phyloP scores from a whole-genome alignment of 2,329 filamentous ascomycete species.

The Penicillium sp. region DNA sequence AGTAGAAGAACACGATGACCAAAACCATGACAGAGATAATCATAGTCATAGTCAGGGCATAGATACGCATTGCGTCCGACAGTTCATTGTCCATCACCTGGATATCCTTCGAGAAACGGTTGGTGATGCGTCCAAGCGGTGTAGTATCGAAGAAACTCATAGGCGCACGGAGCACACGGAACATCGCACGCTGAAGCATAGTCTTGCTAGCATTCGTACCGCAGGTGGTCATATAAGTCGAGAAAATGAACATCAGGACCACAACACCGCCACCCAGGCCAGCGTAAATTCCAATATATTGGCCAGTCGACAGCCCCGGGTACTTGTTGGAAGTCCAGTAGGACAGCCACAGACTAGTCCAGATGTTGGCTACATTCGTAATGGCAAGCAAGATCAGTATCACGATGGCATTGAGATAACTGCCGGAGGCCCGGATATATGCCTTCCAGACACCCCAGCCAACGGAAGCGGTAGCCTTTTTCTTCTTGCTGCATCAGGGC shows the following conservation, averaged over 20 bases:
- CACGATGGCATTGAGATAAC: slow-evolving; percentile 61
- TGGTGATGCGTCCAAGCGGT: slow-evolving; percentile 89
- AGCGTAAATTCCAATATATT: slow-evolving; percentile 70
- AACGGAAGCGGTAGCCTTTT: slow-evolving; percentile 70
- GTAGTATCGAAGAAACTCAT: slow-evolving; percentile 98
- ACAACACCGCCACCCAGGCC: slow-evolving; percentile 70
- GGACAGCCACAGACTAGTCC: slow-evolving; percentile 86
- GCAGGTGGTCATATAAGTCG: slow-evolving; percentile 71
- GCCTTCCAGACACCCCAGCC: slow-evolving; percentile 75
- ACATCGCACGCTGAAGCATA: slow-evolving; percentile 79
- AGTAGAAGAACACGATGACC: slow-evolving; percentile 94
- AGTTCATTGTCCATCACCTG: slow-evolving; percentile 95
- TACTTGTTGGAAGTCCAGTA: slow-evolving; percentile 88
- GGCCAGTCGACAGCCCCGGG: slow-evolving; percentile 57
- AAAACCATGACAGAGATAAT: slow-evolving; percentile 81
- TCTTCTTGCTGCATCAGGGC: slow-evolving; percentile 51
- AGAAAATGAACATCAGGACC: slow-evolving; percentile 75
- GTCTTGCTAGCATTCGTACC: slow-evolving; percentile 78
- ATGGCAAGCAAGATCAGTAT: slow-evolving; percentile 65
- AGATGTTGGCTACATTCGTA: slow-evolving; percentile 80
- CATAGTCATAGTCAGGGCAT: slow-evolving; percentile 78
- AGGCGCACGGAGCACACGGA: slow-evolving; percentile 65
- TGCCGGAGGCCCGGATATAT: slow-evolving; percentile 71
- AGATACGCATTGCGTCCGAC: slow-evolving; percentile 88
- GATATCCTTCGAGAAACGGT: slow-evolving; percentile 92